A percentile compares a stretch with the other conserved stretches of the same genome.
Conservation (phyloP, 352 stramenopile species). For the Phytopythium sindhum region DNA sequence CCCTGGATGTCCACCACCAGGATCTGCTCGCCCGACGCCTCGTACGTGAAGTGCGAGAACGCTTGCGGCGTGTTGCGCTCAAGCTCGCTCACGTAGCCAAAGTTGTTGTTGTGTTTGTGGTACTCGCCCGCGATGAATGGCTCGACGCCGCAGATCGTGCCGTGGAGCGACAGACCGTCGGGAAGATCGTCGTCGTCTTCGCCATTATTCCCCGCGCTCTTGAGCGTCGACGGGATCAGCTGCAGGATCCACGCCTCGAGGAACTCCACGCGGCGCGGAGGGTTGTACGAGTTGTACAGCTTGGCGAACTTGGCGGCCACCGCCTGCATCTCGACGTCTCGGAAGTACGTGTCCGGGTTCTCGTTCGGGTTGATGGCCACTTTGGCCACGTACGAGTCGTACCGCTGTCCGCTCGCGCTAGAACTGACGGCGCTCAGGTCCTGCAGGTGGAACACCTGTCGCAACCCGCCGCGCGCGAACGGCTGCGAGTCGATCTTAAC, state of each 20-base stretch:
- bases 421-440: slow-evolving; percentile 34
- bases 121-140: slow-evolving; percentile 79
- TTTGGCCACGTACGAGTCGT: slow-evolving; percentile 63
- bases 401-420: slow-evolving; percentile 1
- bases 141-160: slow-evolving; percentile 74
- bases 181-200: slow-evolving; percentile 20
- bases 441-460: slow-evolving; percentile 72
- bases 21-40: slow-evolving; percentile 86
- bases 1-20: slow-evolving; percentile 95
- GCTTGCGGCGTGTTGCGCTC: slow-evolving; percentile 81
- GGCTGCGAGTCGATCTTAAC: slow-evolving; percentile 70
- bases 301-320: slow-evolving; percentile 75
- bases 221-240: slow-evolving; percentile 31
- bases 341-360: slow-evolving; percentile 82
- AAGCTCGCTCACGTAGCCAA: slow-evolving; percentile 73
- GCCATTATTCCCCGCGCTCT: background rate
- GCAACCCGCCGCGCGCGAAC: slow-evolving; percentile 55
- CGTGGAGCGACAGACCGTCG: slow-evolving; percentile 52
- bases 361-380: slow-evolving; percentile 76
- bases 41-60: slow-evolving; percentile 93
- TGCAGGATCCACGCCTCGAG: slow-evolving; percentile 75
- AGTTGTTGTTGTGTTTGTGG: slow-evolving; percentile 87
- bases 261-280: slow-evolving; percentile 73
- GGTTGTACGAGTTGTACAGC: slow-evolving; percentile 81
- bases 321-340: slow-evolving; percentile 84